Base-by-base conservation (phyloP, 2,329 filamentous ascomycete species). In the Fusarium napiforme region DNA sequence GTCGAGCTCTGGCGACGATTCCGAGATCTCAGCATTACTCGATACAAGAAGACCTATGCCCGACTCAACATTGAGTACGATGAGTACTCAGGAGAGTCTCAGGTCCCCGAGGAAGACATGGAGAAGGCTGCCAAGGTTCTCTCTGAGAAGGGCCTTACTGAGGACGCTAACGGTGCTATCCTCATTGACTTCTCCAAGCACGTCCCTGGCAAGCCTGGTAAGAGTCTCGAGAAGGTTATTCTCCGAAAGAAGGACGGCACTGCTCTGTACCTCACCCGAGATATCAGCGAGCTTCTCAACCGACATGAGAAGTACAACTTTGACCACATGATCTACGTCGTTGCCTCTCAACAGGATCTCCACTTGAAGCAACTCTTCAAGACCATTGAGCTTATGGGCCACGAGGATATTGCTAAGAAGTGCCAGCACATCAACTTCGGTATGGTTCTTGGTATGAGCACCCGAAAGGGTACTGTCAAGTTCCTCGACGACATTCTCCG, bases 311-410 rank as follows among this genome's bases (percentile, higher is more conserved):
- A 88, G 77, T 90, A 90, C 82, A 80, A 90, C 16, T 94, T 93
- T 76, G 92, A 95, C 82, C 90, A 93, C 79, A 93, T 95, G 92
- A 92, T 94, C 70, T 95, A 94, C 77, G 92, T 95, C 15, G 90
- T 94, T 36, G 92, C 92, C 3, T 90, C 88, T 28, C 89, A 91
- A 72, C 92, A 95, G 77, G 92, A 93, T 76, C 85, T 93, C 18
- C 93, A 95, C 78, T 86, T 94, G 61, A 89, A 90, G 77, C 92
- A 94, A 79, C 85, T 95, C 21, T 93, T 93, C 86, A 93, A 93
- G 84, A 93, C 94, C 40, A 85, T 94, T 67, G 90, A 93, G 78
- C 86, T 94, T 32, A 89, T 94, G 82, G 92, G 90, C 40, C 85
- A 92, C 78, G 86, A 88, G 66, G 92, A 94, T 7, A 88, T 94